Conservation (phyloP, 768 basidiomycete genomes). For the Lactifluus subvellereus region DNA sequence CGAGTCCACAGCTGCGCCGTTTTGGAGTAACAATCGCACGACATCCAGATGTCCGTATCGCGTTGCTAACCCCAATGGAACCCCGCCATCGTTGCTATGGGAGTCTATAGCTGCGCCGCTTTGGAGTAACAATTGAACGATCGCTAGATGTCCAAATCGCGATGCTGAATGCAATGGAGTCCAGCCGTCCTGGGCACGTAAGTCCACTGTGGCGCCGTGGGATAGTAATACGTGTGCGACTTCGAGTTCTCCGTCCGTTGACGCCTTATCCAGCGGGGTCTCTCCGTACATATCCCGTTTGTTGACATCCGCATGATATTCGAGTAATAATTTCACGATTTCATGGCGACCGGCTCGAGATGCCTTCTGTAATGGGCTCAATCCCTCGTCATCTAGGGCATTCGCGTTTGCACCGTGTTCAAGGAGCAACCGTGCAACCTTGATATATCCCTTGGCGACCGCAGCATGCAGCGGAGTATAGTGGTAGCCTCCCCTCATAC, state of each 20-base stretch:
- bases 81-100: neutral
- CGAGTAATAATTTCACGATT: neutral
- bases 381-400: neutral
- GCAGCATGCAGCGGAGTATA: neutral
- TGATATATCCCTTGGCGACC: neutral
- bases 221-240: neutral
- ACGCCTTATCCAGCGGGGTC: neutral
- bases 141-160: neutral
- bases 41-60: neutral
- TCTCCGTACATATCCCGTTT: accelerated
- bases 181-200: accelerated
- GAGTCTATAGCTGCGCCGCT: neutral
- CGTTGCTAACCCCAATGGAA: neutral
- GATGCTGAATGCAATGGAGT: neutral
- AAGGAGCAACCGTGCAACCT: neutral
- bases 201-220: neutral
- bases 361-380: neutral
- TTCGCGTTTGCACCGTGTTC: neutral
- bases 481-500: neutral
- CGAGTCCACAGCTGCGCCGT: too few species aligned
- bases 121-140: neutral
- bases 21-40: too few species aligned
- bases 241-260: neutral
- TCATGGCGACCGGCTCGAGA: neutral
- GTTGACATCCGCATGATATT: neutral